Evolutionary conservation across 306 rosid species (phyloP), one percentile per base, ranked within the genome.

Genomic region (Casuarina cunninghamiana): DNA sequence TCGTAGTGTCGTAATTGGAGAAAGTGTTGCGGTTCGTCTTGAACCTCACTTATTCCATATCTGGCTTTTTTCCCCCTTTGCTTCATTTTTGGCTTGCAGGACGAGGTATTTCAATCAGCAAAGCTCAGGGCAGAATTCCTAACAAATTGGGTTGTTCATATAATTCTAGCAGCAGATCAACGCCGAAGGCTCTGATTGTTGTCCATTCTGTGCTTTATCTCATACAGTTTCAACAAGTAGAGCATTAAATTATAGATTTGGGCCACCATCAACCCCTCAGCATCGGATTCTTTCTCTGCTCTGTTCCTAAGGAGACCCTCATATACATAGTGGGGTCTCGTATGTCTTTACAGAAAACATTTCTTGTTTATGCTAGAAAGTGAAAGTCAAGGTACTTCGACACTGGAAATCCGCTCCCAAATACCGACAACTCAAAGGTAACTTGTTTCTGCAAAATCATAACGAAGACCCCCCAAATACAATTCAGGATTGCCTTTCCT

Each of bases 271-370:
- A 80, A 78, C 69, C 12, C 55, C 13, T 11, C 41, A 9, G 75
- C 86, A 80, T 80, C 69, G 87, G 87, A 85, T 85, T 86, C 82
- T 68, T 69, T 78, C 58, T 39, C 35, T 75, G n/a, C 58, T 39
- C 35, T 75, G n/a, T 60, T 77, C 46, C 45, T 70, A 38, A n/a
- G 43, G 58, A 54, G 69, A 37, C 79, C 74, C 76, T 17, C 58
- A 68, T 82, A 68, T 82, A 82, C 86, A 50, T 62, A 69, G 78
- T 63, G 75, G 83, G 81, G 19, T 51, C 44, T 79, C 71, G 74
- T 63, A 74, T 77, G 72, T 76, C 82, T 73, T 72, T 73, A 7
- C 49, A 61, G 72, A 55, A 63, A 60, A 35, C 75, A 21, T 41
- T 83, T 44, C 63, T 67, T 77, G 15, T 57, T 54, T 73, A 55